phyloP scores from a whole-genome alignment of 441 rosid species.

The Corymbia calophylla region DNA sequence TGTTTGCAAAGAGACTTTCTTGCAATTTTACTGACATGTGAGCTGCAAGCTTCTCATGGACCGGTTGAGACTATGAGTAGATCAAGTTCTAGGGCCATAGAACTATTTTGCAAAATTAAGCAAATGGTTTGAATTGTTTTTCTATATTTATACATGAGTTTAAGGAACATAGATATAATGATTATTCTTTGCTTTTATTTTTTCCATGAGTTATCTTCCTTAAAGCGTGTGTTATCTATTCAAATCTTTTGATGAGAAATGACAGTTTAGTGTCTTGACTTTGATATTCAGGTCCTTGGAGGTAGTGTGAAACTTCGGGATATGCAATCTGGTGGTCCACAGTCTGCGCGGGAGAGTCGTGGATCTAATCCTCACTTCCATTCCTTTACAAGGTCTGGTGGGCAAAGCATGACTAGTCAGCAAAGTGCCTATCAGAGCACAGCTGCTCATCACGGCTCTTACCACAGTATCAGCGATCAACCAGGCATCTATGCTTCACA shows the following conservation, averaged over 20 bases:
- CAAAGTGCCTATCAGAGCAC: constrained; percentile 11
- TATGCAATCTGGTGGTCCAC: constrained; percentile 17
- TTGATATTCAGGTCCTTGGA: constrained; percentile 18
- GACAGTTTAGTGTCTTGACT: not conserved
- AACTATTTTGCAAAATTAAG: not conserved
- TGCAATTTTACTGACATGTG: not conserved
- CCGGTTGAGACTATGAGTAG: not conserved
- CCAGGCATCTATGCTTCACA: constrained; percentile 1
- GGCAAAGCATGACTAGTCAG: constrained; percentile 13
- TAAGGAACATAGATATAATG: not conserved
- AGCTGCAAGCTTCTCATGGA: not conserved
- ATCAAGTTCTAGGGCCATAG: not conserved
- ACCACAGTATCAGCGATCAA: not conserved
- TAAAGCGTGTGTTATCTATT: not conserved
- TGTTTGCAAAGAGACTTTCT: not conserved
- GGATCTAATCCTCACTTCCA: constrained; percentile 23
- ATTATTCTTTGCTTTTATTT: not conserved
- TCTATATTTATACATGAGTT: not conserved
- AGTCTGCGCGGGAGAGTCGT: constrained; percentile 7
- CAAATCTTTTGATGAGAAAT: not conserved
- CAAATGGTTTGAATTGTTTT: not conserved
- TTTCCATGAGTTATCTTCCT: not conserved
- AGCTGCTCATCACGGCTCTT: not conserved
- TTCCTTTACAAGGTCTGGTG: constrained; percentile 18
- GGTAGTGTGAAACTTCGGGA: constrained; percentile 26